Base-by-base conservation (phyloP, 2,329 filamentous ascomycete genomes). In the Berkeleyomyces rouxiae region DNA sequence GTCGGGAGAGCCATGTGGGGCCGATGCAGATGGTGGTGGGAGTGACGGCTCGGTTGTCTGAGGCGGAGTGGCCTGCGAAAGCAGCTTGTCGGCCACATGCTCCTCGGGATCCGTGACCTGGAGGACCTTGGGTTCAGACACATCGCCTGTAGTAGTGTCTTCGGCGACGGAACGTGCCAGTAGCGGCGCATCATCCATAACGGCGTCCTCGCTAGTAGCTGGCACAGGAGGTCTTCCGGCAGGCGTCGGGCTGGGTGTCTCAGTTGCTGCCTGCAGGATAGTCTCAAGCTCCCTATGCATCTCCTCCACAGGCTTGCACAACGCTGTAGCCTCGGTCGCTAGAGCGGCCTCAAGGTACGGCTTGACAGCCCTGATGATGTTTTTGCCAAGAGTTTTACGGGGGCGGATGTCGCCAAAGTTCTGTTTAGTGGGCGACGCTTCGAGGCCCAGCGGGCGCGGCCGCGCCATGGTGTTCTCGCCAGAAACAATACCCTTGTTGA, bases 361-460 rank as follows among this genome's bases (percentile, higher is more conserved):
- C 71, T 95, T 88, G 40, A 95, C 80, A 0, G 85, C 83, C 71
- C 90, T 95, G 67, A 95, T 80, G 65, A 96, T 95, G 36, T 90
- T 83, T 73, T 95, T 96, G 33, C 88, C 90, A n/a, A 95, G 76
- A 68, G 86, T 87, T 69, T 88, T 87, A 65, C 87, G 84, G 67
- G 95, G 88, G 64, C 88, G 87, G 65, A 90, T 83, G 68, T 95
- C 90, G 64, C 74, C 76, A 72, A 75, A 84, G 69, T 71, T 78
- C 69, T 73, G 76, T 72, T 76, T 84, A 66, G 66, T 75, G 68
- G 68, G 77, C 66, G 69, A 87, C 71, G 61, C 78, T 76, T 71
- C 80, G 68, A 69, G 73, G 4, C 69, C 66, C 42, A 75, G 74
- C 36, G 67, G 60, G 31, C 71, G 66, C 1, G 67, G 58, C 16